These are phyloP conservation scores for Globisporangium uncinulatum DNA, from an alignment of 352 stramenopile species.

Conservation along the genomic window DNA sequence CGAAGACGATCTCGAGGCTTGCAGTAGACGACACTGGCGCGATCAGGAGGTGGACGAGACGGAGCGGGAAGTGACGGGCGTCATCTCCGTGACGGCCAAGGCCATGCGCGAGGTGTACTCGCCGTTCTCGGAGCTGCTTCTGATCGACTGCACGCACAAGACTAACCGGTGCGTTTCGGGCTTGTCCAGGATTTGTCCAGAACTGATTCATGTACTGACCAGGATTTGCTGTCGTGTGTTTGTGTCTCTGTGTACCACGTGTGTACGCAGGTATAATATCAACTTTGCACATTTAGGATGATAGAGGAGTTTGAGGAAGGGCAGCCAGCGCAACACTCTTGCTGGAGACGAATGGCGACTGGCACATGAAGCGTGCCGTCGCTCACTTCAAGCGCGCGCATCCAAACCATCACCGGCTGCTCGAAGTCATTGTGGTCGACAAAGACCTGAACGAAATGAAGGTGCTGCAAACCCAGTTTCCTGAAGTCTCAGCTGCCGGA, in stretches of 20 bases:
- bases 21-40: not conserved
- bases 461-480: conserved; percentile 12
- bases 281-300: conserved; percentile 16
- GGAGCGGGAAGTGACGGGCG: not conserved
- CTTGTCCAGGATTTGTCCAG: too few relatives aligned
- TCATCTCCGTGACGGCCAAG: conserved; percentile 7
- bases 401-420: not conserved
- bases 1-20: not conserved
- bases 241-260: too few relatives aligned
- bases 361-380: conserved; percentile 13
- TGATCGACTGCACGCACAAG: conserved; percentile 18
- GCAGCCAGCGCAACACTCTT: conserved; percentile 14
- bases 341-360: conserved; percentile 15
- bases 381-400: conserved; percentile 14
- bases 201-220: too few relatives aligned
- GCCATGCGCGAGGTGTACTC: conserved; percentile 11
- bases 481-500: too few relatives aligned
- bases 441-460: conserved; percentile 25
- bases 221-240: too few relatives aligned
- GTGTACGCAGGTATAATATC: conserved; percentile 23
- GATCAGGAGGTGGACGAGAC: conserved; percentile 6
- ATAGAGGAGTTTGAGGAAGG: conserved; percentile 16
- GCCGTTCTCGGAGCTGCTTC: conserved; percentile 10
- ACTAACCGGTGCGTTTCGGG: conserved; percentile 9
- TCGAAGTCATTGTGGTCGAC: conserved; percentile 20